A percentile compares a stretch with the other conserved stretches of the same genome.
Evolutionary conservation across 1,139 yeast species (phyloP).

Genomic region (Hanseniaspora uvarum): DNA sequence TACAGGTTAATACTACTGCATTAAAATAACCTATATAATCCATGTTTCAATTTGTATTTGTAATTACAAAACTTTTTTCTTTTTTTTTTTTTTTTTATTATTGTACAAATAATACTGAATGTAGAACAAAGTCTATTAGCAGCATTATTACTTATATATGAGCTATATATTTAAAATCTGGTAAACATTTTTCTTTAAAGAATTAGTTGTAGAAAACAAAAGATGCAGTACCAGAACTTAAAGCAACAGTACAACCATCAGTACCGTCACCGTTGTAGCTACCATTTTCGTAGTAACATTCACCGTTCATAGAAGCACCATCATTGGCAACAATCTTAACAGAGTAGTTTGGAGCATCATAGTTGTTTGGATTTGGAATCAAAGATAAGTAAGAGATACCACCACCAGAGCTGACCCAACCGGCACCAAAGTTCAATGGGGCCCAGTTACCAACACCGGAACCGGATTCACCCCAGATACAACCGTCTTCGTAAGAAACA

Average conservation of each 20-base stretch:
- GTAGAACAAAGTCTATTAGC: background rate
- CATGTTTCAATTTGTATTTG: too few species aligned
- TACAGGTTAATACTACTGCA: too few species aligned
- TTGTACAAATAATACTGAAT: background rate
- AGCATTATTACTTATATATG: background rate
- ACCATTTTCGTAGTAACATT: constrained; percentile 74
- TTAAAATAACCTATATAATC: too few species aligned
- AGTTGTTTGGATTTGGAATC: constrained; percentile 91
- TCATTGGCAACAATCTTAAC: constrained; percentile 69
- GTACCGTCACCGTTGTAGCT: constrained; percentile 55
- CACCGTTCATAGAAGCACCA: constrained; percentile 58
- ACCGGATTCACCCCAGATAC: constrained; percentile 80
- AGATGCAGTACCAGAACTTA: constrained; percentile 54
- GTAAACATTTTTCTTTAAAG: background rate
- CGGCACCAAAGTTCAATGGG: constrained; percentile 91
- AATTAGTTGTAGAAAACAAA: constrained; percentile 46
- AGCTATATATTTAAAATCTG: background rate
- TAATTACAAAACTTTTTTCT: background rate
- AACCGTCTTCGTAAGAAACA: constrained; percentile 76
- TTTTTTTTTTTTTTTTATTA: background rate
- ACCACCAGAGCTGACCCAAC: constrained; percentile 37
- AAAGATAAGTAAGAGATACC: constrained; percentile 80
- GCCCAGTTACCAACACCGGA: constrained; percentile 96
- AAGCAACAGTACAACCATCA: constrained; percentile 73
- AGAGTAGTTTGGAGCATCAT: constrained; percentile 64